Base-by-base conservation (phyloP, 2,329 filamentous ascomycete species). In the Magnaporthales sp. region DNA sequence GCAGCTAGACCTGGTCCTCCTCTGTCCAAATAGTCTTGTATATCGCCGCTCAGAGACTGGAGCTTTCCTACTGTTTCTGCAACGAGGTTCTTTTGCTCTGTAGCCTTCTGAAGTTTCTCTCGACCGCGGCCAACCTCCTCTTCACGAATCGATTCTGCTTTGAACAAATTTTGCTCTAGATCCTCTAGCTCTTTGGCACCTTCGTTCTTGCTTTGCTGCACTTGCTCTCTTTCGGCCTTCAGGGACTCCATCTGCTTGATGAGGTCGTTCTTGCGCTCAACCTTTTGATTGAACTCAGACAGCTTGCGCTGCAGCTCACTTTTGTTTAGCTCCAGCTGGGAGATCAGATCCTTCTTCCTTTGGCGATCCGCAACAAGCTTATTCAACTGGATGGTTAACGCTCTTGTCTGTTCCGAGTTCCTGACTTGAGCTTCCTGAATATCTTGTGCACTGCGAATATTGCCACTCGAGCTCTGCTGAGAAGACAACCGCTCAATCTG, bases 181-280 rank as follows among this genome's bases (percentile, higher is more conserved):
- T 77, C 80, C 71, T 91, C 87, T 15, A 97, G 82, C 51, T 95
- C 90, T 63, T 81, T 79, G 71, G 97, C 93, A 1, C 88, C 86
- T 66, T 84, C 80, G 68, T 87, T 85, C 58, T 96, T 91, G 26
- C 81, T 78, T 31, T 91, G 87, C 63, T 89, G 88, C 74, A 94
- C 89, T 70, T 90, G 85, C 26, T 73, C 75, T 69, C 88, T 91
- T 58, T 89, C 85, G 10, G 85, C 85, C 72, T 88, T 92, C 70
- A 91, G 84, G 67, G 90, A 85, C 68, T 92, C 87, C 32, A 98
- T 87, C 69, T 93, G 91, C 56, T 81, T 80, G 68, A 87, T 81
- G 26, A 97, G 81, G 60, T 86, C 84, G 54, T 85, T 83, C 79
- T 93, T 97, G 77, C 91, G 92, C 75, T 96, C 92, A 29, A 98